Evolutionary conservation across 352 stramenopile genomes (phyloP), one percentile per base, ranked within the genome.

Genomic region (Pythium periplocum): DNA sequence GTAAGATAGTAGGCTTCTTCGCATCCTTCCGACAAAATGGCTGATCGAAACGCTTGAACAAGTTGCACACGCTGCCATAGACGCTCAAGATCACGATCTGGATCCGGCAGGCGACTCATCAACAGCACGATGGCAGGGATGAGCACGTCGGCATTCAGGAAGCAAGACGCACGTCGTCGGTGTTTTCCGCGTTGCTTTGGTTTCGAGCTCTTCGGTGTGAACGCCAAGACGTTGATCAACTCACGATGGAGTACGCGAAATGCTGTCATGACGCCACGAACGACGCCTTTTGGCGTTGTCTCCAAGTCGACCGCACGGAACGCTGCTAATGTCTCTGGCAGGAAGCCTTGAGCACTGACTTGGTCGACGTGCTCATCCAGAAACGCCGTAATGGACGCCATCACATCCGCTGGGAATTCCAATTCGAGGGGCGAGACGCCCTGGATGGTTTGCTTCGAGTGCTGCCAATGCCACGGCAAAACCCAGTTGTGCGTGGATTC

Each of bases 1-100:
- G 64, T 73, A 3, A 73, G 41, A 38, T 73, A 73, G 40, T 73
- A 73, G 2, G 60, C 61, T 46, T 73, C 64, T 53, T 73, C 64
- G 8, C 64, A 61, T 5, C 57, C 57, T 26, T 73, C 52, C 8
- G 37, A 51, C 6, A 69, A 26, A 12, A 66, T 34, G 1, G 47
- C 41, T 1, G 43, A 39, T 26, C 57, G 60, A 42, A 73, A 73
- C 5, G 51, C 51, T 38, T 61, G 38, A 1, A 73, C 60, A n/a
- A 69, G 41, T 4, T 57, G 46, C 9, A 62, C 33, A 4, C 51
- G 64, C 9, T 50, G 54, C 64, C 60, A 69, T 2, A 73, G 64
- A 6, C 48, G 26, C 26, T 73, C 51, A 3, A 73, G 48, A 33
- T 66, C 55, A 26, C 17, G 17, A 0, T 35, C 47, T 1, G 37